Evolutionary conservation across 2,329 filamentous ascomycete genomes (phyloP).

Genomic region (Diaporthe longicolla): DNA sequence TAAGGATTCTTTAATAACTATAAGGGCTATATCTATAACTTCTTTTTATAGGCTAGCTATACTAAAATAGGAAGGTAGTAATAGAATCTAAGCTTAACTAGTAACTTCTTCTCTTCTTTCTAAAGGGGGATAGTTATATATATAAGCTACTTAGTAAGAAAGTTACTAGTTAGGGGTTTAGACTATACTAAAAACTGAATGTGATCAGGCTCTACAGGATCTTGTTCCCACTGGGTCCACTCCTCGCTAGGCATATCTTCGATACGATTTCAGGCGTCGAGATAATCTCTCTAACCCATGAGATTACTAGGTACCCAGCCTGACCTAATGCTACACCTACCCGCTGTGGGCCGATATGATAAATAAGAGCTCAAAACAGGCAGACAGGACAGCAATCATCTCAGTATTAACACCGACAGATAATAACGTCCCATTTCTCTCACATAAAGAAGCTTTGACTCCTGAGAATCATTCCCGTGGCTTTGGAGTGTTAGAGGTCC

Average conservation of each 20-base stretch:
- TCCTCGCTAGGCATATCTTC: background rate
- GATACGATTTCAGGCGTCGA: background rate
- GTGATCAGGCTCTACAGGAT: too few relatives aligned
- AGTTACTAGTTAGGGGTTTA: too few relatives aligned
- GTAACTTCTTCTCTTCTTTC: too few relatives aligned
- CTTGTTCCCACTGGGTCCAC: background rate
- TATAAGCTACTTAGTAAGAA: too few relatives aligned
- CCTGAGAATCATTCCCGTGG: background rate
- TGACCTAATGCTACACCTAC: background rate
- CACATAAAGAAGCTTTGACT: too few relatives aligned
- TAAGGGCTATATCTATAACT: too few relatives aligned
- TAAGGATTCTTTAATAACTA: too few relatives aligned
- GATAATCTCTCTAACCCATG: background rate
- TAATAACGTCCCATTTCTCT: background rate
- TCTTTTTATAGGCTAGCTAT: too few relatives aligned
- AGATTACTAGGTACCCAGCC: background rate
- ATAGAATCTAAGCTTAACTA: too few relatives aligned
- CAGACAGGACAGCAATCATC: background rate
- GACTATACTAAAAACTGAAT: too few relatives aligned
- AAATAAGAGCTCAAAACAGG: background rate
- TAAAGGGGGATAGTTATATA: too few relatives aligned
- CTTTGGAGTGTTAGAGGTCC: conserved; percentile 6
- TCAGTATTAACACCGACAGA: background rate
- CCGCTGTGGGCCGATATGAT: background rate
- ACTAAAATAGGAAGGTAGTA: too few relatives aligned